Evolutionary conservation across 768 basidiomycete species (phyloP), one percentile per base, ranked within the genome.

Genomic region (Kwoniella heveanensis): DNA sequence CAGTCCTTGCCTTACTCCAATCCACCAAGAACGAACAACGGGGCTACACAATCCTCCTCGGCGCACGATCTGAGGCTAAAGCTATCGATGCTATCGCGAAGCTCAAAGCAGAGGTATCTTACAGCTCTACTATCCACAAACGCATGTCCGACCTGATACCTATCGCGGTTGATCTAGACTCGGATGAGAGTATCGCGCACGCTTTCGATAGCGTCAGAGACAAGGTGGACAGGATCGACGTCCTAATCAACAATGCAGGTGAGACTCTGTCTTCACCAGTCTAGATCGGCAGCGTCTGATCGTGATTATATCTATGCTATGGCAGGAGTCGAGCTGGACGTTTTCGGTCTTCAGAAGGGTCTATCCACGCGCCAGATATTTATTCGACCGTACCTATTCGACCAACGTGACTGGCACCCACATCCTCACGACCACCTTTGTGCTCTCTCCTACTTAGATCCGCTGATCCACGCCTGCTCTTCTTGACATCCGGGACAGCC

Each of bases 401-500:
- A 46, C 24, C 25, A 51, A 24, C 51, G 27, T 10, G 54, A 61
- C 32, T 6, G 32, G 32, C 32, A 32, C 32, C 13, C 32, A 32
- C 13, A 32, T 32, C 32, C 32, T 32, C 32, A 32, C 32, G 5
- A 32, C 32, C 32, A 32, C 32, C 32, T 32, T 32, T 6, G 5
- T 32, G 7, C 60, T 2, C 30, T 2, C 30, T 61, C 12, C 25
- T 61, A 1, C 29, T 61, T 0, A 54, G 29, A 54, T 61, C 60
- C 6, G 7, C 9, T 21, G n/a, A 52, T 46, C 51, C 51, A 7
- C 21, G 52, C 44, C n/a, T 61, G 25, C 19, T 61, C 10, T 61
- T 61, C 25, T n/a, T 61, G 7, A 53, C 60, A 24, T 53, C 50
- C 13, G 60, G 52, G 10, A 54, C 52, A 44, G 50, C 60, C 10